A percentile compares a stretch with the other conserved stretches of the same genome.
Evolutionary conservation across 1,139 yeast species (phyloP).

Genomic region (Yamadazyma trypodendri): DNA sequence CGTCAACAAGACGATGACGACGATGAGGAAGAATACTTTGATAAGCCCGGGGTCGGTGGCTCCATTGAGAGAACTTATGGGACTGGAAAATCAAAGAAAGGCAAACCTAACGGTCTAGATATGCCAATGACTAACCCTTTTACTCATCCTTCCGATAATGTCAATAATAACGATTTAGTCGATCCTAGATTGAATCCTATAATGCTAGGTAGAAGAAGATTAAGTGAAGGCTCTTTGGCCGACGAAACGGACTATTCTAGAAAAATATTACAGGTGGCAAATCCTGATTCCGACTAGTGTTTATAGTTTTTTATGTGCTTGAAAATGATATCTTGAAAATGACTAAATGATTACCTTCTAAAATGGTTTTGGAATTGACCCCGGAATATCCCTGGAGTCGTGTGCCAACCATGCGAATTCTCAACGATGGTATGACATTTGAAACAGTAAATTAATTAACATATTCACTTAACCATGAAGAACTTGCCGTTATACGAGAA

Average conservation of each 20-base stretch:
- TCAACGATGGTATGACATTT: constrained; percentile 7
- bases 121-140: constrained; percentile 54
- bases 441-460: background rate
- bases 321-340: no score
- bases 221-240: constrained; percentile 73
- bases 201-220: constrained; percentile 70
- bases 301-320: constrained; percentile 1
- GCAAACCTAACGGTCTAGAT: constrained; percentile 29
- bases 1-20: constrained; percentile 47
- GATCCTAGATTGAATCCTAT: constrained; percentile 65
- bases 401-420: constrained; percentile 8
- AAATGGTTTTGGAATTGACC: no score
- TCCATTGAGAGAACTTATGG: constrained; percentile 20
- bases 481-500: constrained; percentile 51
- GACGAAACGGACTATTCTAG: constrained; percentile 78
- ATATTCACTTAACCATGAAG: constrained; percentile 8
- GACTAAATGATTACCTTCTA: no score
- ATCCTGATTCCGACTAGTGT: constrained; percentile 47
- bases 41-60: constrained; percentile 29
- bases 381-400: constrained; percentile 3
- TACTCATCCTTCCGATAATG: constrained; percentile 55
- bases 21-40: constrained; percentile 49
- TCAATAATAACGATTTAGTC: constrained; percentile 22
- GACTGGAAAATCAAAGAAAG: constrained; percentile 27
- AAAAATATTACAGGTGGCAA: constrained; percentile 71